Conservation (phyloP, 2,329 filamentous ascomycete species). For the Huntiella bhutanensis region DNA sequence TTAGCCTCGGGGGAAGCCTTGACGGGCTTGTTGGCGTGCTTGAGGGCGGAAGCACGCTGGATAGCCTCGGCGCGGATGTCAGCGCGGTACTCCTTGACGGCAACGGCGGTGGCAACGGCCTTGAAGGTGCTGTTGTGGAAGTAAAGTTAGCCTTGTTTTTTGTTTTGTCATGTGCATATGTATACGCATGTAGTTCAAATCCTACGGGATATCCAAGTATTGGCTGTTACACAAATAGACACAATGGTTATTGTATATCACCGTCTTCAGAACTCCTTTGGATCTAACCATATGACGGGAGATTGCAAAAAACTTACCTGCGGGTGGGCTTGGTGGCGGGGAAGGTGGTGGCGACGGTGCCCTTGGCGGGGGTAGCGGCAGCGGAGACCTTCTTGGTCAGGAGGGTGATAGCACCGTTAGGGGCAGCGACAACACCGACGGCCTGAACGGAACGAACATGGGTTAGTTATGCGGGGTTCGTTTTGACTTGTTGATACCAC, state of each 20-base stretch:
- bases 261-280: not conserved
- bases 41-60: slow-evolving; percentile 71
- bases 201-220: not conserved
- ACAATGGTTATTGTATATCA: not conserved
- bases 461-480: not conserved
- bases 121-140: slow-evolving; percentile 57
- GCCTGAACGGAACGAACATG: slow-evolving; percentile 35
- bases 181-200: not conserved
- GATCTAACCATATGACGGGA: not conserved
- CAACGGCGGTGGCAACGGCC: slow-evolving; percentile 61
- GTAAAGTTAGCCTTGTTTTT: slow-evolving; percentile 2
- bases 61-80: slow-evolving; percentile 65
- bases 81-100: slow-evolving; percentile 69
- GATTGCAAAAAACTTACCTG: slow-evolving; percentile 27
- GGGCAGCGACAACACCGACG: slow-evolving; percentile 54
- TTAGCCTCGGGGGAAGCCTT: slow-evolving; percentile 60
- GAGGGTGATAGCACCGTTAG: slow-evolving; percentile 65
- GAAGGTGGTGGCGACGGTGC: slow-evolving; percentile 47
- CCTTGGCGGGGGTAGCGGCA: slow-evolving; percentile 53
- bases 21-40: slow-evolving; percentile 55
- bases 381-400: slow-evolving; percentile 67
- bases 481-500: no score
- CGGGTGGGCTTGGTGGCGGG: slow-evolving; percentile 53
- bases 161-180: not conserved
- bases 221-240: not conserved